Evolutionary conservation across 78 protist genomes (phyloP).

Genomic region (Dictyostelium brefeldianum): DNA sequence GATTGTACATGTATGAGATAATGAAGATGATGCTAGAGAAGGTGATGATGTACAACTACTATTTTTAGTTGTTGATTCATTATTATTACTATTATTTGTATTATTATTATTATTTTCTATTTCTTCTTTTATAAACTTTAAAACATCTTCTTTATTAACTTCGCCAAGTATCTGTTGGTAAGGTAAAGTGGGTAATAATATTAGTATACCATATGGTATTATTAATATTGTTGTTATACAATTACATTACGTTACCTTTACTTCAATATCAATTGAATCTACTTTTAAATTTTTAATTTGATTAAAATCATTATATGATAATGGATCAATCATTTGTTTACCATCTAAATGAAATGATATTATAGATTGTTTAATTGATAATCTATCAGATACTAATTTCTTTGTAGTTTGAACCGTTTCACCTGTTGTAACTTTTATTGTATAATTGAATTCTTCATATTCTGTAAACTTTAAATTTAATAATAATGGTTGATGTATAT

Average conservation of each 20-base stretch:
- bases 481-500: conserved; percentile 49
- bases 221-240: background rate
- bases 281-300: conserved; percentile 34
- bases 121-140: background rate
- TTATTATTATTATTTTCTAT: background rate
- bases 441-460: conserved; percentile 26
- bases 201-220: background rate
- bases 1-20: too few relatives aligned
- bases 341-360: conserved; percentile 23
- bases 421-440: conserved; percentile 30
- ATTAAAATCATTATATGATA: conserved; percentile 69
- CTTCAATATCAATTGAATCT: conserved; percentile 16
- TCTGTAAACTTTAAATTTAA: conserved; percentile 34
- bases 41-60: conserved; percentile 5
- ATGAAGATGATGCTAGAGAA: background rate
- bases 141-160: conserved; percentile 25
- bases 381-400: conserved; percentile 43
- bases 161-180: conserved; percentile 18
- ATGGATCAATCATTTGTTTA: conserved; percentile 59
- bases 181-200: background rate
- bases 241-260: conserved; percentile 12
- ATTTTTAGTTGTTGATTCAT: background rate
- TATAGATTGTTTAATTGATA: conserved; percentile 11
- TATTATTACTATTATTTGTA: background rate
- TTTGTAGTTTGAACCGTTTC: conserved; percentile 72